phyloP scores from a whole-genome alignment of 805 yeast genomes.

The Candida awuae region DNA sequence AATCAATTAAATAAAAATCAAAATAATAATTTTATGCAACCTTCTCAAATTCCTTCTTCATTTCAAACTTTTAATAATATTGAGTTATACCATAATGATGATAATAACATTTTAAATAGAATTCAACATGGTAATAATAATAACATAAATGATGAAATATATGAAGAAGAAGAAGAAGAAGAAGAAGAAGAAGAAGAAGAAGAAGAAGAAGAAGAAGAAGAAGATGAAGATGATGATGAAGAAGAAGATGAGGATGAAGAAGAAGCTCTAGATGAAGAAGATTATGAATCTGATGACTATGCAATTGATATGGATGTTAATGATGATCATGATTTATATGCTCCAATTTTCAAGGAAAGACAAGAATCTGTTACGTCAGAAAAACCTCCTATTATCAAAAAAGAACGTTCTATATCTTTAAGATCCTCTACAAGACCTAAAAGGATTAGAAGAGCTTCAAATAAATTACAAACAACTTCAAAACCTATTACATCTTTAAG shows the following conservation, averaged over 20 bases:
- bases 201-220: conserved; percentile 2
- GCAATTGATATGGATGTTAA: conserved; percentile 10
- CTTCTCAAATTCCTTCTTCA: conserved; percentile 1
- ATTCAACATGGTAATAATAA: too few species aligned
- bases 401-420: conserved; percentile 17
- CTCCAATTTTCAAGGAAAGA: conserved; percentile 26
- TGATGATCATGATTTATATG: conserved; percentile 24
- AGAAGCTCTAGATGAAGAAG: conserved; percentile 13
- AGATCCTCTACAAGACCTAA: conserved; percentile 15
- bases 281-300: conserved; percentile 15
- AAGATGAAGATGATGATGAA: conserved; percentile 3
- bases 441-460: conserved; percentile 8
- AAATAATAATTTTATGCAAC: not conserved
- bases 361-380: conserved; percentile 20
- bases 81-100: conserved; percentile 2
- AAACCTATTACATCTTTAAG: conserved; percentile 1
- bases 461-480: not conserved
- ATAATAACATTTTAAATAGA: too few species aligned
- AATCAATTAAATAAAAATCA: conserved; percentile 3
- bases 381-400: conserved; percentile 12
- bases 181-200: conserved; percentile 9
- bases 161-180: conserved; percentile 5
- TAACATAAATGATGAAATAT: not conserved
- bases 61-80: not conserved
- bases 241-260: conserved; percentile 2